Percentiles rank a stretch among this genome's conserved stretches.
These are phyloP conservation scores for Setomelanomma holmii DNA, from an alignment of 2,329 filamentous ascomycete genomes.

Conservation along the genomic window DNA sequence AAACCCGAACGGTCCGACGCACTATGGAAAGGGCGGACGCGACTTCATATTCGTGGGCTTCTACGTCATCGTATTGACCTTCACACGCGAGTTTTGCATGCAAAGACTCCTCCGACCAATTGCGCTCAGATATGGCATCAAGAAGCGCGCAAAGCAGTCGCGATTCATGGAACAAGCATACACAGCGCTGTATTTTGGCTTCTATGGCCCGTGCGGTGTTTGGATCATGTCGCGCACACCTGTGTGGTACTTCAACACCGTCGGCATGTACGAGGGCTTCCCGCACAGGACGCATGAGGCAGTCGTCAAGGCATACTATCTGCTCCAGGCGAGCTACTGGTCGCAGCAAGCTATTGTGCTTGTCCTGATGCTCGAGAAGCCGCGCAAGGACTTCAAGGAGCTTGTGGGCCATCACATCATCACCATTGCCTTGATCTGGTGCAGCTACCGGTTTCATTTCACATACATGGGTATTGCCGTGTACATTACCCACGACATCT, in stretches of 20 bases:
- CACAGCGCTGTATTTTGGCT: constrained; percentile 86
- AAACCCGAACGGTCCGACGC: constrained; percentile 52
- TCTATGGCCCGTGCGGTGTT: constrained; percentile 82
- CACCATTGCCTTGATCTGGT: constrained; percentile 79
- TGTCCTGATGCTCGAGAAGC: constrained; percentile 87
- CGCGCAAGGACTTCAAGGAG: constrained; percentile 93
- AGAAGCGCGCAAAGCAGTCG: constrained; percentile 76
- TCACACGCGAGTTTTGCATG: constrained; percentile 96
- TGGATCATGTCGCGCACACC: constrained; percentile 92
- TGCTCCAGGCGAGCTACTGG: constrained; percentile 96
- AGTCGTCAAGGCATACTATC: constrained; percentile 92
- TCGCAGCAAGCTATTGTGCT: constrained; percentile 91
- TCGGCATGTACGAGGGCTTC: constrained; percentile 87
- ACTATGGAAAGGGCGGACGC: constrained; percentile 88
- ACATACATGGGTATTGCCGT: constrained; percentile 93
- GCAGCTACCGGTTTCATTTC: constrained; percentile 96
- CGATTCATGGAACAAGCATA: constrained; percentile 98
- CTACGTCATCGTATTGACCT: constrained; percentile 88
- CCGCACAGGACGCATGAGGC: constrained; percentile 83
- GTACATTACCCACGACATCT: constrained; percentile 93
- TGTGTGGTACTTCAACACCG: constrained; percentile 94
- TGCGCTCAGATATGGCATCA: constrained; percentile 73
- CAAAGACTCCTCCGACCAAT: constrained; percentile 83
- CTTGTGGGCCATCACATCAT: constrained; percentile 91
- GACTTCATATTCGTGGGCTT: constrained; percentile 89